Conservation (phyloP, 2,329 filamentous ascomycete genomes). For the Calonectria fujianensis region DNA sequence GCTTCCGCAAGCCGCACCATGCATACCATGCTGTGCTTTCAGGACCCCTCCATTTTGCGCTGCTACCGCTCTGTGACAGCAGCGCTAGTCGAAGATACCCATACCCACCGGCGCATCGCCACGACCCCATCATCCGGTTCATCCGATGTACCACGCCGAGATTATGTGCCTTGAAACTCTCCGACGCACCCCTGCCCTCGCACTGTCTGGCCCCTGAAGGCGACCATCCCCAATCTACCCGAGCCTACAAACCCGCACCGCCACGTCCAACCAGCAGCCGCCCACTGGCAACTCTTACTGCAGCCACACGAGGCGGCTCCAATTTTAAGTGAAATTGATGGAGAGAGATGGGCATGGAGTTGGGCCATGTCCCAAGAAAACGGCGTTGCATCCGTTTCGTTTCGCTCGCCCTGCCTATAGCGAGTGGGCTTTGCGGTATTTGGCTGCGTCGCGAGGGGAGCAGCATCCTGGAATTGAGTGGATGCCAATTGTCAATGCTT, state of each 20-base stretch:
- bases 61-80: slow-evolving; percentile 26
- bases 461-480: slow-evolving; percentile 1
- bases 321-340: slow-evolving; percentile 15
- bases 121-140: slow-evolving; percentile 42
- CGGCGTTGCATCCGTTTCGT: slow-evolving; percentile 29
- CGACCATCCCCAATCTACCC: slow-evolving; percentile 31
- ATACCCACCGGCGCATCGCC: slow-evolving; percentile 21
- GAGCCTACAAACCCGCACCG: slow-evolving; percentile 32
- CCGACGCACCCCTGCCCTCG: slow-evolving; percentile 39
- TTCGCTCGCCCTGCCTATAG: slow-evolving; percentile 2
- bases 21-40: slow-evolving; percentile 14
- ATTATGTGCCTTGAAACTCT: slow-evolving; percentile 48
- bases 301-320: slow-evolving; percentile 30
- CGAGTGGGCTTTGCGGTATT: slow-evolving; percentile 20
- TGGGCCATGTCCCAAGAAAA: not conserved
- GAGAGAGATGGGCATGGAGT: slow-evolving; percentile 9
- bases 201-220: slow-evolving; percentile 38
- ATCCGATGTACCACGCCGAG: slow-evolving; percentile 51
- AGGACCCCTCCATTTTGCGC: not conserved
- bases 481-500: not conserved
- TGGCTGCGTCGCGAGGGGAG: not conserved
- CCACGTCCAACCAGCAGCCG: slow-evolving; percentile 22
- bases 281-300: slow-evolving; percentile 1
- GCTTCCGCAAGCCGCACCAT: not conserved
- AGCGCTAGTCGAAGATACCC: not conserved